phyloP scores from a whole-genome alignment of 2,329 filamentous ascomycete species.

The Macrophomina tecta region DNA sequence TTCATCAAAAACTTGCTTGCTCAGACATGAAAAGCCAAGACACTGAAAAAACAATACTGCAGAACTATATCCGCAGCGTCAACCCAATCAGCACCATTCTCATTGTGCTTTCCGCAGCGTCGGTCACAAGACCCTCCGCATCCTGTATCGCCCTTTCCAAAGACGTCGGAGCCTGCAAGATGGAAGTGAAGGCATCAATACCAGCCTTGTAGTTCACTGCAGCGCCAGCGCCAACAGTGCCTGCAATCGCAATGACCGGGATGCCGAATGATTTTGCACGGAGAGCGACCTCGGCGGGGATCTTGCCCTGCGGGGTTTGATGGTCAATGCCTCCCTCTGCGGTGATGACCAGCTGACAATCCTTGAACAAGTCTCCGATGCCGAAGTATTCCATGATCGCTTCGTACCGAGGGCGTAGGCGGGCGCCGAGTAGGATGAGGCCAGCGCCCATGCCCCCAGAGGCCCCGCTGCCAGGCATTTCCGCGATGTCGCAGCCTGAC shows the following conservation, averaged over 20 bases:
- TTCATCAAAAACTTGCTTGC: too few relatives aligned
- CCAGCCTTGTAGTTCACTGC: conserved; percentile 38
- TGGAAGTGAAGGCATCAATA: conserved; percentile 46
- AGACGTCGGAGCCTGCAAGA: conserved; percentile 42
- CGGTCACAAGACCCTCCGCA: conserved; percentile 42
- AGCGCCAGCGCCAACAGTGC: conserved; percentile 40
- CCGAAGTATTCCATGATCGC: conserved; percentile 59
- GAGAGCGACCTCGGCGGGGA: conserved; percentile 59
- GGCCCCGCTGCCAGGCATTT: conserved; percentile 56
- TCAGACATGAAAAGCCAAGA: neutral
- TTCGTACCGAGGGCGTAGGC: conserved; percentile 55
- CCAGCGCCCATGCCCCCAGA: conserved; percentile 61
- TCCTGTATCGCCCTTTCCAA: conserved; percentile 44
- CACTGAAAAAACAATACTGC: neutral
- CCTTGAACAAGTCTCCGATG: conserved; percentile 53
- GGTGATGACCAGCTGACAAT: conserved; percentile 59
- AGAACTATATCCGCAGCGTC: neutral
- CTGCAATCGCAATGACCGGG: conserved; percentile 51
- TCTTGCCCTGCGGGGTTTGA: conserved; percentile 60
- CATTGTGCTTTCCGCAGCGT: conserved; percentile 46
- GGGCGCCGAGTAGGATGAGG: conserved; percentile 56
- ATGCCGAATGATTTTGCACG: conserved; percentile 54
- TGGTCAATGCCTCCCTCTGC: conserved; percentile 61
- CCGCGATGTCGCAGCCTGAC: conserved; percentile 46
- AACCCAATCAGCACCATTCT: conserved; percentile 45